phyloP scores from a whole-genome alignment of 1,284 basidiomycete genomes.

The Inonotus hispidus region DNA sequence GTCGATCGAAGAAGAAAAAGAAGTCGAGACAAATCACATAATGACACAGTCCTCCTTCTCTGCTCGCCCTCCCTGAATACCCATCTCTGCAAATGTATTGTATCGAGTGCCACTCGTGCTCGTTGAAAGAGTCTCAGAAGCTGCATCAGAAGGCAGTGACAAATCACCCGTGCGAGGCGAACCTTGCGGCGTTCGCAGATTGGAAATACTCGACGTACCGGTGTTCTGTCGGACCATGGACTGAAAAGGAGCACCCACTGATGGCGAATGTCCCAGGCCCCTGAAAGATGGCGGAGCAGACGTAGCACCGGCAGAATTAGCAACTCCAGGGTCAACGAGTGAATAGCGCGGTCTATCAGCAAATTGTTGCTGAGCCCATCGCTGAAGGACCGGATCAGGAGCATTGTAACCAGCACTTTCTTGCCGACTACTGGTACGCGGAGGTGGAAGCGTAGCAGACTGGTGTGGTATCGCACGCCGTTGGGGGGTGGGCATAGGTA shows the following conservation, averaged over 20 bases:
- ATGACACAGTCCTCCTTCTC: conserved; percentile 80
- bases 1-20: neutral
- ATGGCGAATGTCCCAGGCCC: neutral
- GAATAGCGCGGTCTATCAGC: conserved; percentile 37
- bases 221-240: neutral
- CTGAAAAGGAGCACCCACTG: neutral
- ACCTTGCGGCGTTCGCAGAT: neutral
- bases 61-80: conserved; percentile 69
- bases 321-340: conserved; percentile 28
- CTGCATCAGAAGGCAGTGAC: neutral
- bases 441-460: conserved; percentile 2
- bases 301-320: neutral
- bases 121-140: neutral
- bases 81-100: conserved; percentile 91
- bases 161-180: neutral
- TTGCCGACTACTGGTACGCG: neutral
- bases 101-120: conserved; percentile 38
- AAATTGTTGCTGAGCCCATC: conserved; percentile 21
- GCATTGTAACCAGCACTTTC: neutral
- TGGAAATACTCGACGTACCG: neutral
- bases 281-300: neutral
- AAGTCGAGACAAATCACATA: conserved; percentile 45
- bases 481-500: neutral
- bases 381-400: neutral
- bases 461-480: conserved; percentile 19